Evolutionary conservation across 2,329 filamentous ascomycete species (phyloP).

Genomic region (Ophiostoma tasmaniense): DNA sequence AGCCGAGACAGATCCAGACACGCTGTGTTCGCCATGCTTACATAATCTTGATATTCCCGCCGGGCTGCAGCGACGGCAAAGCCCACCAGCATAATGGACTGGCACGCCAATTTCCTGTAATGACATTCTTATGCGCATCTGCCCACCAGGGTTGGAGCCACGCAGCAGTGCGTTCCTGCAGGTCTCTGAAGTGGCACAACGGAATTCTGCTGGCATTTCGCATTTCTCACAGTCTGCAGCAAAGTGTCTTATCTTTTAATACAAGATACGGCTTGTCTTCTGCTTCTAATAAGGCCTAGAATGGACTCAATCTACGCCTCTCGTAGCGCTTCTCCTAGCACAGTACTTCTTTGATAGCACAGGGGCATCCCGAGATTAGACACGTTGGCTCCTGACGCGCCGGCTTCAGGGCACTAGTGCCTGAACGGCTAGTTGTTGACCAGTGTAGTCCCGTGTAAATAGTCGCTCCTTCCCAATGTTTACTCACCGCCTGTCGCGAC

Average conservation of each 20-base stretch:
- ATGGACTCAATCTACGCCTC: background rate
- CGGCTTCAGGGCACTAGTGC: background rate
- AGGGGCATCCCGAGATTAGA: background rate
- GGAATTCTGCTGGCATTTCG: background rate
- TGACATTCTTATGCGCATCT: background rate
- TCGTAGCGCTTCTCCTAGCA: background rate
- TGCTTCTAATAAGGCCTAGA: background rate
- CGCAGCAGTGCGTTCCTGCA: background rate
- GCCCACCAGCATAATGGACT: background rate
- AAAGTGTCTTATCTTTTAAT: too few relatives aligned
- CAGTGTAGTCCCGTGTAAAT: background rate
- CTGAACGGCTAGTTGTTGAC: background rate
- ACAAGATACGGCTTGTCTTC: background rate
- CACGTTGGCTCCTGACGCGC: slow-evolving; percentile 1
- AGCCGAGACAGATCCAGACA: background rate
- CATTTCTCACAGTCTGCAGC: background rate
- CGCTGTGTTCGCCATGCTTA: background rate
- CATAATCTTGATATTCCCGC: background rate
- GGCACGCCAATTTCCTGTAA: background rate
- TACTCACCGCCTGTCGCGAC: background rate
- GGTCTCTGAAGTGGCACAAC: slow-evolving; percentile 2
- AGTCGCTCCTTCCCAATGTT: slow-evolving; percentile 2
- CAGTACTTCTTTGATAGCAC: background rate
- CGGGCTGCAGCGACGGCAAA: background rate
- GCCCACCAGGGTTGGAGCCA: background rate